Base-by-base conservation (phyloP, 2,329 filamentous ascomycete species). In the Pestalotiopsis sp. region DNA sequence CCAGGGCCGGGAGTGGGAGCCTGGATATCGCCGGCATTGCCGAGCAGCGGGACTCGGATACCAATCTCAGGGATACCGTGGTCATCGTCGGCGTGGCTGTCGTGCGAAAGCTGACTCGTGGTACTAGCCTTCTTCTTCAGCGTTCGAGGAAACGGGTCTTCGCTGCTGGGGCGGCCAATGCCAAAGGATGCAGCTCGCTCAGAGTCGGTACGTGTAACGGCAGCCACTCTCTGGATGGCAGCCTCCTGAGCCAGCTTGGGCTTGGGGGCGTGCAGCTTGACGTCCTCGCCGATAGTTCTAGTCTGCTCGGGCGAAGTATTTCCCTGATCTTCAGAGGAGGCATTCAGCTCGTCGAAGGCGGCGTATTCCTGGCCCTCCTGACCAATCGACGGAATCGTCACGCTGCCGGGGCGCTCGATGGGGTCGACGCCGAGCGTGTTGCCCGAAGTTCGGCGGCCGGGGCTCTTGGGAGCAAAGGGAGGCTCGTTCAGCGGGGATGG, bases 41-140 rank as follows among this genome's bases (percentile, higher is more conserved):
- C 92, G 77, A 96, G 92, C 93, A 99, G 96, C 64, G 96, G 96
- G 52, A 99, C 95, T 77, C 95, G 92, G 76, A 93, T 90, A 62
- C 95, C 95, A 73, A 98, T 96, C 77, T 97, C 93, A 2, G 95
- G 95, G 74, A 98, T 97, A 25, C 95, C 95, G 67, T 94, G 91
- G 72, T 96, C 93, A 60, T 95, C 92, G 20, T 92, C 92, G 56
- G 82, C 77, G 71, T 91, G 82, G 56, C 80, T 81, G 60, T 86
- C 84, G 68, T 84, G 83, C 57, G 86, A 86, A 49, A 84, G 78
- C 65, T 86, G 85, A 69, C 85, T 84, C 57, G 80, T 75, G 4
- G 81, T 86, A 77, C 89, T 93, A 38, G 87, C 84, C 72, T 90
- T 89, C 72, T 91, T 89, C 79, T 88, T 89, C 70, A 91, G 80